Evolutionary conservation across 1,139 yeast genomes (phyloP), one percentile per base, ranked within the genome.

Genomic region (Debaryomyces coudertii): DNA sequence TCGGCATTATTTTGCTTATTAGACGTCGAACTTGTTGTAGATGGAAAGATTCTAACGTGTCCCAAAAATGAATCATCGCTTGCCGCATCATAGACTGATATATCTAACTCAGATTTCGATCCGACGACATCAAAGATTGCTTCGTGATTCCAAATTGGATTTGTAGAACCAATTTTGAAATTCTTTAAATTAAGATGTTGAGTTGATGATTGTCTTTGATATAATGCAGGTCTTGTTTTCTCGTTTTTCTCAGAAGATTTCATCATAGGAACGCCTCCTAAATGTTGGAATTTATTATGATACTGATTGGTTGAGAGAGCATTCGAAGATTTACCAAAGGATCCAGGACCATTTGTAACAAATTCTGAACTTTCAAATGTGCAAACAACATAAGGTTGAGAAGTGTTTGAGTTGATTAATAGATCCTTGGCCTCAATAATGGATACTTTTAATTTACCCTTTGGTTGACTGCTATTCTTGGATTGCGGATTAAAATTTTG

Each of bases 321-420:
- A 55, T 50, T 47, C 33, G 75, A 73, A 15, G 69, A 62, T 48
- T 72, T 77, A 30, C 79, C 83, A 53, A 76, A 76, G 25, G 85
- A 78, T 51, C 82, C 87, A 2, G 95, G 90, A 12, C 93, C 92
- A 52, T 83, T 83, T 23, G 96, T 84, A 50, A 92, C 90, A 55
- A 85, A 88, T 68, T 92, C 98, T 1, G 96, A 86, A 51, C 95
- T 86, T 62, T 90, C 97, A 69, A 88, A 92, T 1, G 96, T 88
- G 65, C 96, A 89, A 28, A 92, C 97, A 20, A 89, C 97, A 63
- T 92, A 92, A 2, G 97, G 97, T 56, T 82, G 85, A 7, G 90
- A 77, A 38, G 66, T 67, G 53, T 77, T 71, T 2, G 80, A 68
- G 45, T 73, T 71, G 24, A 84, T 80, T 38, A 77, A 70, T 51